Evolutionary conservation across 139 green algal species (phyloP), one percentile per base, ranked within the genome.

Genomic region (Coelastrella sp.): DNA sequence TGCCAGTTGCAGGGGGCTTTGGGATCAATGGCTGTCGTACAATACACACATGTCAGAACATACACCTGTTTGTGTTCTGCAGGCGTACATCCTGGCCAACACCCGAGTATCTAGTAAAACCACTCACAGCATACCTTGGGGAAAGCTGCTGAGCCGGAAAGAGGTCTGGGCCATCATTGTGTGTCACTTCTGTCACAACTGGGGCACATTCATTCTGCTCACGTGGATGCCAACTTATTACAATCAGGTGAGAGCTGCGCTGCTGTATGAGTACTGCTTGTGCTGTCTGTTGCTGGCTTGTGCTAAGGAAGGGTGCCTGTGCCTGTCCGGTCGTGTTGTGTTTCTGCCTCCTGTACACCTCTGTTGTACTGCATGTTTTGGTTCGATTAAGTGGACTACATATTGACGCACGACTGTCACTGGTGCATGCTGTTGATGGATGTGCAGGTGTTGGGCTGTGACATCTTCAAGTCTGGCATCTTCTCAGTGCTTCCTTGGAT

Each of bases 191-290:
- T 99, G 96, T 90, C 96, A 99, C 91, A 99, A 99, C 91, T 99
- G 95, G 95, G 97, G 97, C 72, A 97, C 94, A 41, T 99, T 99
- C 92, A 99, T 99, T 88, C 90, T 99, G 77, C 94, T 99, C 2
- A 99, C 96, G 0, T 99, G 96, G 96, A 99, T 99, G 97, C 97
- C 97, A 35, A 96, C 94, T 19, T 99, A 99, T 89, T 99, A 98
- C 93, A 97, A 95, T 81, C 93, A 96, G 85, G 91, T 93, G 35
- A 0, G 86, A n/a, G n/a, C n/a, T n/a, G n/a, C n/a, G n/a, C n/a
- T n/a, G n/a, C n/a, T n/a, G n/a, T n/a, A n/a, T n/a, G n/a, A n/a
- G n/a, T n/a, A n/a, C n/a, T n/a, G n/a, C n/a, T n/a, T n/a, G n/a
- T n/a, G n/a, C n/a, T n/a, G n/a, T n/a, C n/a, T n/a, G n/a, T n/a